Evolutionary conservation across 257 asterid genomes (phyloP), one percentile per base, ranked within the genome.

Genomic region (Nicotiana paniculata): DNA sequence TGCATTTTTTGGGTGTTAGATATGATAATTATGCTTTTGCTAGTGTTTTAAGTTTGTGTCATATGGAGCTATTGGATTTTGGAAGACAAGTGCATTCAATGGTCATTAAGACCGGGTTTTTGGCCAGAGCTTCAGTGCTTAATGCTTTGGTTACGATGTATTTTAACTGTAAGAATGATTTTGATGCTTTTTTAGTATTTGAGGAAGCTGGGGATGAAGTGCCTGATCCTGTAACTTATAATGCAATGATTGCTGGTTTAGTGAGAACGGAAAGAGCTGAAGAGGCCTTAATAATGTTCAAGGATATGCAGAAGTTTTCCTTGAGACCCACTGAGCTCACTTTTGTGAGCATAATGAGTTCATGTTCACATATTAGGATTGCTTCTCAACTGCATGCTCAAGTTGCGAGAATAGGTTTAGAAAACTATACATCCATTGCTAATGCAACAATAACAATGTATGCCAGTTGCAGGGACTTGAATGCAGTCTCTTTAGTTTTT

Each of bases 401-500:
- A 80, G 92, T 90, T 39, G 70, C 86, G 58, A 93, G 91, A 88
- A 82, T 82, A 83, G 87, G 91, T 37, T 90, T 91, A 63, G 93
- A 87, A 51, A 87, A 84, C 77, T 87, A 6, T 78, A 93, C 95
- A 33, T 85, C 91, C 26, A 93, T 92, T 64, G 85, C 86, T 82
- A 95, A 95, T 85, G 97, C 99, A 63, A 90, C 91, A 32, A 92
- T 91, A 85, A 89, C 90, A 77, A 95, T 95, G 99, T 95, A 93
- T 83, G 85, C 95, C 9, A 90, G 80, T 46, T 89, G 93, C 24
- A 87, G 89, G 48, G 84, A 93, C 84, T 59, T 90, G 26, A 81
- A 82, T 76, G 82, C 91, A 55, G 95, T 91, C 80, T n/a, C 69
- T 83, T 77, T 78, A 80, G 84, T 91, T 82, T 95, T 95, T 26